Evolutionary conservation across 768 basidiomycete genomes (phyloP), one percentile per base, ranked within the genome.

Genomic region (Russula abietina): DNA sequence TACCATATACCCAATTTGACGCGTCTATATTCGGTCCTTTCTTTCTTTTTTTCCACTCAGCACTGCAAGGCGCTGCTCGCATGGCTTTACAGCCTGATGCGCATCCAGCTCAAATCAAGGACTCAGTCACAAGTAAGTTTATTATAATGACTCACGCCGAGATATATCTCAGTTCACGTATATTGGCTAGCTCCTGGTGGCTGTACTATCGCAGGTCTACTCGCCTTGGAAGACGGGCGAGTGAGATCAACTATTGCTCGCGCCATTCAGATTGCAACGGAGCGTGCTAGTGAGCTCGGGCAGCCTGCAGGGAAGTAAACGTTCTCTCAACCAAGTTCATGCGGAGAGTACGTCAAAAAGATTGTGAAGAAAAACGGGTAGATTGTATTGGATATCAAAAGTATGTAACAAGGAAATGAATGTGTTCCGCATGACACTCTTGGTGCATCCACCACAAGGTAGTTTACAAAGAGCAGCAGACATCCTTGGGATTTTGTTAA

Each of bases 61-160:
- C 93, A 30, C 75, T 99, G 61, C 96, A 98, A 78, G 97, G 97
- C 30, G 89, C 97, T 0, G 97, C 96, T 41, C 83, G 95, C 48
- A 98, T 98, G 97, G 86, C 88, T 4, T 80, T 98, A 1, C 88
- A 94, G 71, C 82, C 83, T 1, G 89, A 87, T n/a, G 78, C 85
- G 3, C 97, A 98, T 73, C 97, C 97, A 9, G 94, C 97, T 4
- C 92, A 93, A 69, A 86, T 99, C 68, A 98, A 98, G 73, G 97
- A 99, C 74, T 86, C 93, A 5, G 97, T 99, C 2, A 98, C 97
- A 12, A 99, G 96, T 93, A 70, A 69, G 90, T 78, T 78, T 8
- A 43, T 22, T 41, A 28, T 2, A 3, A 51, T 46, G 24, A 9
- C 33, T 19, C 32, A 54, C 7, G 19, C 28, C 9, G 7, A 56